These are phyloP conservation scores for Tylopilus felleus DNA, from an alignment of 768 basidiomycete species.

Conservation along the genomic window DNA sequence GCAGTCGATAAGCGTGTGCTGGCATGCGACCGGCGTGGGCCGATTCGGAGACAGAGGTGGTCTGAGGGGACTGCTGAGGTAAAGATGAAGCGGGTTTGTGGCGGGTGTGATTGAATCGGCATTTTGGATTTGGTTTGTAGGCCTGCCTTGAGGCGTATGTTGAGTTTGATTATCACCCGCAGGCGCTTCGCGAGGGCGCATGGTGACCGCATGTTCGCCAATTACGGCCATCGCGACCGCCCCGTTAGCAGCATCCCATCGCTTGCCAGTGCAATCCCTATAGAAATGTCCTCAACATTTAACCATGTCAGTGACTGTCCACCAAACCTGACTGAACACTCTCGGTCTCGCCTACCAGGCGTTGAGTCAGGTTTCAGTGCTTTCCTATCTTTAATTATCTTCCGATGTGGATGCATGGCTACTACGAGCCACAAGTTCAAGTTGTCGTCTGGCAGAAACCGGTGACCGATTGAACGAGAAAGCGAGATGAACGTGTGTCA, in stretches of 20 bases:
- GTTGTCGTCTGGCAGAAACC: neutral
- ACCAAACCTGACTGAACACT: neutral
- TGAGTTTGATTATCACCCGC: slow-evolving; percentile 22
- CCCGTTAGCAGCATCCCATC: slow-evolving; percentile 11
- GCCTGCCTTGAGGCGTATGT: slow-evolving; percentile 31
- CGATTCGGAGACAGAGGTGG: slow-evolving; percentile 4
- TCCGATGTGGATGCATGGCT: neutral
- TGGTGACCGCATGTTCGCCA: slow-evolving; percentile 35
- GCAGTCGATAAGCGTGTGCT: slow-evolving; percentile 17
- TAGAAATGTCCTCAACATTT: slow-evolving; percentile 6
- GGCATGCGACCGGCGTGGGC: slow-evolving; percentile 7
- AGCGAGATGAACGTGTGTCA: slow-evolving; percentile 15
- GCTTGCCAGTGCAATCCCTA: slow-evolving; percentile 10
- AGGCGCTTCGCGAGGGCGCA: slow-evolving; percentile 29
- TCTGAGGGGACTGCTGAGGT: slow-evolving; percentile 27
- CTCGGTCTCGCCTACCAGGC: neutral
- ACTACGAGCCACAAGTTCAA: neutral
- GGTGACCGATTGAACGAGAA: neutral
- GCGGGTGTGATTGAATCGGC: slow-evolving; percentile 21
- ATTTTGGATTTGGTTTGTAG: slow-evolving; percentile 25
- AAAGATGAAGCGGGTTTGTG: slow-evolving; percentile 23
- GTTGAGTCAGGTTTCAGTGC: neutral
- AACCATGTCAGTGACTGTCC: slow-evolving; percentile 3
- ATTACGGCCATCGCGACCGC: slow-evolving; percentile 28
- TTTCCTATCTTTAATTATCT: no score